Conservation (phyloP, 2,329 filamentous ascomycete genomes). For the Camillea tinctor region DNA sequence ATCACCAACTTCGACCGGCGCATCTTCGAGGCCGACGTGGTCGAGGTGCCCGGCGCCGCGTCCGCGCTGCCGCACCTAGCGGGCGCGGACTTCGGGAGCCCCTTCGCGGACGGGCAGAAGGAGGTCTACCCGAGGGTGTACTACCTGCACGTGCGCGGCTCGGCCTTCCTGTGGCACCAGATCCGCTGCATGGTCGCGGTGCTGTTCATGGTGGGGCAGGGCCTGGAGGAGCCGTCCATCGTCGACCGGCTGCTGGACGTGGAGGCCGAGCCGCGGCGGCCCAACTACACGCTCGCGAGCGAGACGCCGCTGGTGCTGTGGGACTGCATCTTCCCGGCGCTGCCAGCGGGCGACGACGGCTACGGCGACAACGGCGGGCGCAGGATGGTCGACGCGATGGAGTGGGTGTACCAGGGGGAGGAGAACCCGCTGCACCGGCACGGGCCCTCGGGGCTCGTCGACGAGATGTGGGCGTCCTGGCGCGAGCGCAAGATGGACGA, state of each 20-base stretch:
- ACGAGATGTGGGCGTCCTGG: slow-evolving; percentile 81
- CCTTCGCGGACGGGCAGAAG: slow-evolving; percentile 11
- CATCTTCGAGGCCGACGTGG: slow-evolving; percentile 79
- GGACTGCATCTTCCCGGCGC: slow-evolving; percentile 87
- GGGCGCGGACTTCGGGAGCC: slow-evolving; percentile 42
- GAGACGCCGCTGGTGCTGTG: slow-evolving; percentile 90
- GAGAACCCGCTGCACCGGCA: slow-evolving; percentile 59
- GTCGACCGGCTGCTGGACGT: slow-evolving; percentile 75
- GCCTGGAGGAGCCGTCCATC: slow-evolving; percentile 73
- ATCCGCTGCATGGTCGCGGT: slow-evolving; percentile 92
- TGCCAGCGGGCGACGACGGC: slow-evolving; percentile 41
- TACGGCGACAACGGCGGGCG: slow-evolving; percentile 33
- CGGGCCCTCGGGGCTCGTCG: slow-evolving; percentile 64
- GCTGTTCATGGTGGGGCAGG: slow-evolving; percentile 89
- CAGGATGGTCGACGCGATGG: slow-evolving; percentile 54
- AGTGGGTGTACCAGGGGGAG: slow-evolving; percentile 80
- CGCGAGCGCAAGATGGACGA: slow-evolving; percentile 86
- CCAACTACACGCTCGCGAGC: slow-evolving; percentile 85
- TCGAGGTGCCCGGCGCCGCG: slow-evolving; percentile 58
- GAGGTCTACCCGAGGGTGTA: slow-evolving; percentile 65
- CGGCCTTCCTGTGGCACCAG: slow-evolving; percentile 97
- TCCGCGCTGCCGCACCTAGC: slow-evolving; percentile 57
- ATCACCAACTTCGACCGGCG: slow-evolving; percentile 77
- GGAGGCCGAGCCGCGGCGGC: slow-evolving; percentile 67
- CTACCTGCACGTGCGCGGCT: slow-evolving; percentile 83